Conservation (phyloP, 2,329 filamentous ascomycete species). For the Colletotrichum sp. region DNA sequence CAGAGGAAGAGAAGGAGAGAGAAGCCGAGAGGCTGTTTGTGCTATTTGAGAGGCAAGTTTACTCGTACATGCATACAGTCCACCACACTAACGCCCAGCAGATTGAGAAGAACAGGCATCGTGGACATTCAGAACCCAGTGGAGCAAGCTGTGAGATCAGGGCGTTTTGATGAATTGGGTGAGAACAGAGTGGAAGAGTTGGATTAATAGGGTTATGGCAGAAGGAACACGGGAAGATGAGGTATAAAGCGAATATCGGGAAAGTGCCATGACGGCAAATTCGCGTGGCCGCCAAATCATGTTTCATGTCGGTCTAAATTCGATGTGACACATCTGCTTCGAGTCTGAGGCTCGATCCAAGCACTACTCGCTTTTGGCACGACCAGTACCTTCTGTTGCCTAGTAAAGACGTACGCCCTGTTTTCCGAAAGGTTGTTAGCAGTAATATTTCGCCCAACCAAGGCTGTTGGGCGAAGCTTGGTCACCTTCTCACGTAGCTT, state of each 20-base stretch:
- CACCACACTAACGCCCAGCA: constrained; percentile 26
- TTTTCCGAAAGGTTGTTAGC: background rate
- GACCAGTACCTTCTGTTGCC: background rate
- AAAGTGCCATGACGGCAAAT: background rate
- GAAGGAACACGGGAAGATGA: background rate
- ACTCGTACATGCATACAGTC: background rate
- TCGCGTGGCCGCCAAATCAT: background rate
- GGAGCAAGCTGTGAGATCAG: constrained; percentile 70
- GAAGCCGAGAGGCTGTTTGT: constrained; percentile 92
- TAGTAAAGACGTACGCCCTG: background rate
- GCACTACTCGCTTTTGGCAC: background rate
- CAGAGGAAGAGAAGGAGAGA: constrained; percentile 86
- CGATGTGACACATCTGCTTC: background rate
- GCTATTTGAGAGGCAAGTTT: constrained; percentile 79
- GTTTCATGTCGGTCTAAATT: background rate
- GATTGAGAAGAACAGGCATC: constrained; percentile 75
- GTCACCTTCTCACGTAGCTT: background rate
- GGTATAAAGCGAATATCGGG: background rate
- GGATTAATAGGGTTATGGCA: constrained; percentile 26
- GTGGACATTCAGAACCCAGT: constrained; percentile 83
- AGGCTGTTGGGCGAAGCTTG: background rate
- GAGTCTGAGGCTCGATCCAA: background rate
- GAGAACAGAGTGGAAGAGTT: constrained; percentile 56
- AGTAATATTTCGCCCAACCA: background rate
- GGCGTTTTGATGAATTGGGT: constrained; percentile 72